Percentiles rank a stretch among this genome's conserved stretches.
Evolutionary conservation across 805 yeast species (phyloP).

Genomic region (Pichia exigua): DNA sequence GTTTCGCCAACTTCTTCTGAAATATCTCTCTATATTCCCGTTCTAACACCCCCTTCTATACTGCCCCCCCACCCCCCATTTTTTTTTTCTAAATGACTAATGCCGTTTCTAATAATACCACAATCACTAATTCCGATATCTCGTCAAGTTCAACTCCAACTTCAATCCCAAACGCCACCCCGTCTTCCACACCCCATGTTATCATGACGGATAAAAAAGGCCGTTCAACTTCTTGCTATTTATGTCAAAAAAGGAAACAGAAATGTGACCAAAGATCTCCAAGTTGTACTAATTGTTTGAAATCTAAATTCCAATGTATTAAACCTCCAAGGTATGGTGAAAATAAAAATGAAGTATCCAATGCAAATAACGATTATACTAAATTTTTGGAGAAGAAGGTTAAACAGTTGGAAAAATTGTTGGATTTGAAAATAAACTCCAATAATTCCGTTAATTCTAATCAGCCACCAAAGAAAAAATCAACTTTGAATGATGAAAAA

Average conservation of each 20-base stretch:
- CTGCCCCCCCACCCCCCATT: no score
- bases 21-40: no score
- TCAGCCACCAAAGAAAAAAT: background rate
- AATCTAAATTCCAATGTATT: conserved; percentile 53
- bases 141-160: background rate
- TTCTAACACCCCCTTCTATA: no score
- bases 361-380: conserved; percentile 51
- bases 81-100: background rate
- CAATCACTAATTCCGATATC: background rate
- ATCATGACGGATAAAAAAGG: conserved; percentile 37
- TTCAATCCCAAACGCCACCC: no score
- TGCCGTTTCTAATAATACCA: background rate
- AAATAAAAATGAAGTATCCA: conserved; percentile 15
- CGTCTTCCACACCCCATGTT: background rate
- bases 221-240: conserved; percentile 47
- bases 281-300: conserved; percentile 57
- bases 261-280: conserved; percentile 62
- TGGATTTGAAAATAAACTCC: conserved; percentile 22
- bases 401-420: conserved; percentile 40
- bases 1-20: no score
- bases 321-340: conserved; percentile 55
- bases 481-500: conserved; percentile 7
- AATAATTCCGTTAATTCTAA: no score
- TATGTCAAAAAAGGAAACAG: conserved; percentile 53
- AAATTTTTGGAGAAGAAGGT: conserved; percentile 47